A percentile compares a stretch with the other conserved stretches of the same genome.
These are phyloP conservation scores for Austroboletus rostrupii DNA, from an alignment of 1,284 basidiomycete species.

Conservation along the genomic window DNA sequence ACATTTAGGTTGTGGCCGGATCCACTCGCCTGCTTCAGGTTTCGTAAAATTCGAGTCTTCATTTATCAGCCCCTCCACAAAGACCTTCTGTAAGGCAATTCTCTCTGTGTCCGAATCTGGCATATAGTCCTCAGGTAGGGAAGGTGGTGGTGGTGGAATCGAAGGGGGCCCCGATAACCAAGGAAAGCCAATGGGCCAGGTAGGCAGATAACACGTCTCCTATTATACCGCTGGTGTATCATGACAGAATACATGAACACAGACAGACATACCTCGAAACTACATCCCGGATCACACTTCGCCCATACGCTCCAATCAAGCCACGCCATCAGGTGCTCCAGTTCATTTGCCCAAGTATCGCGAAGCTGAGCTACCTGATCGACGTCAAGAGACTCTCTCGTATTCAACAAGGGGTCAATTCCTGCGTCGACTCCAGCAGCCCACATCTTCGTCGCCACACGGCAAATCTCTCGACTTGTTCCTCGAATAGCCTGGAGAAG, in stretches of 20 bases:
- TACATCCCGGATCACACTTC: constrained; percentile 35
- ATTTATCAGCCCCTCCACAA: no score
- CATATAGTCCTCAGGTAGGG: no score
- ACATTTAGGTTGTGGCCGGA: no score
- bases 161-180: neutral
- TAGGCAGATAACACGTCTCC: neutral
- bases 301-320: constrained; percentile 42
- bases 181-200: neutral
- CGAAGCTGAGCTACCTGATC: neutral
- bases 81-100: no score
- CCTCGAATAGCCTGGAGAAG: constrained; percentile 34
- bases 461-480: constrained; percentile 20
- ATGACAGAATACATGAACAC: neutral
- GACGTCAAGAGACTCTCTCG: neutral
- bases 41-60: no score
- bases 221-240: neutral
- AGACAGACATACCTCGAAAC: constrained; percentile 27
- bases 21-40: no score
- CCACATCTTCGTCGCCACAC: neutral
- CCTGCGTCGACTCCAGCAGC: constrained; percentile 15
- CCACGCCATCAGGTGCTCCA: constrained; percentile 35
- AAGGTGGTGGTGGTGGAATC: no score
- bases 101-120: no score
- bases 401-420: constrained; percentile 19
- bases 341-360: constrained; percentile 11